These are phyloP conservation scores for Phytophthora macrochlamydospora DNA, from an alignment of 352 stramenopile species.

Conservation along the genomic window DNA sequence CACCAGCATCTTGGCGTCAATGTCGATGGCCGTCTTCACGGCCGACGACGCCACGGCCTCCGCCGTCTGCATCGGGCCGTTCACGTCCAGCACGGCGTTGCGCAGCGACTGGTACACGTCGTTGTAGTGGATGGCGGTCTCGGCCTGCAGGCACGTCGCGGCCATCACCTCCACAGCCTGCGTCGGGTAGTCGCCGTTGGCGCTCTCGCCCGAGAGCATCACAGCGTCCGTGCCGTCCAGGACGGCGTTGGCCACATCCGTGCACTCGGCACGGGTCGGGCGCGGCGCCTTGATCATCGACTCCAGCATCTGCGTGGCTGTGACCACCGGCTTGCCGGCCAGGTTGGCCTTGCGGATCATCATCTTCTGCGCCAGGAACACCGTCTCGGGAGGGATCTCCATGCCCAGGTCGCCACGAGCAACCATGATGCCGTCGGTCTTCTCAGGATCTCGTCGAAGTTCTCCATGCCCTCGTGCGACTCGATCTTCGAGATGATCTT, in stretches of 20 bases:
- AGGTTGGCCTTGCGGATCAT: constrained; percentile 98
- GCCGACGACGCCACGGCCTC: constrained; percentile 96
- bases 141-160: constrained; percentile 90
- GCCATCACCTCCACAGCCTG: constrained; percentile 95
- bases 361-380: constrained; percentile 99
- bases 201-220: constrained; percentile 99
- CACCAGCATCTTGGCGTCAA: constrained; percentile 95
- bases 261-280: constrained; percentile 98
- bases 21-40: constrained; percentile 97
- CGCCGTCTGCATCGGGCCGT: constrained; percentile 67
- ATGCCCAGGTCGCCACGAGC: constrained; percentile 98
- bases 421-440: constrained; percentile 99
- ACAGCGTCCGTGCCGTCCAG: constrained; percentile 97
- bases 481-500: constrained; percentile 99
- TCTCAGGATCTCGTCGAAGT: constrained; percentile 96
- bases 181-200: constrained; percentile 96
- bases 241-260: constrained; percentile 99
- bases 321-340: constrained; percentile 97
- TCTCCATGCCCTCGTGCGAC: constrained; percentile 96
- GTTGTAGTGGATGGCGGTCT: constrained; percentile 91
- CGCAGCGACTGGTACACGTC: constrained; percentile 75
- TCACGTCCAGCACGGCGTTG: constrained; percentile 59
- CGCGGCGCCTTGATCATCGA: constrained; percentile 98
- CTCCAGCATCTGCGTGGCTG: constrained; percentile 99
- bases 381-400: constrained; percentile 97